A percentile compares a stretch with the other conserved stretches of the same genome.
Evolutionary conservation across 768 basidiomycete species (phyloP).

Genomic region (Suillus decipiens): DNA sequence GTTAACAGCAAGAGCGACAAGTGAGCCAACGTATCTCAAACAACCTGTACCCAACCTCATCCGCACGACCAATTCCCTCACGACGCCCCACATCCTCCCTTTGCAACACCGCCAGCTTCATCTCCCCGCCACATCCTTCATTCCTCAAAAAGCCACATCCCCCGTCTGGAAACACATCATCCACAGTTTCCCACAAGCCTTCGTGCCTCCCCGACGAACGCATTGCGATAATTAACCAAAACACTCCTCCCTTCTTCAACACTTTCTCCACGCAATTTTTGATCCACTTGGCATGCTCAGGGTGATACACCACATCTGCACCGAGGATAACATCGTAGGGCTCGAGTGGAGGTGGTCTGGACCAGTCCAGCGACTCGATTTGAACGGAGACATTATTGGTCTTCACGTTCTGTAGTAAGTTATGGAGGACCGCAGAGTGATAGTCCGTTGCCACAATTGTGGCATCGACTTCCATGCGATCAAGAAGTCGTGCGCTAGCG

Average conservation of each 20-base stretch:
- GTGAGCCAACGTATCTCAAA: conserved; percentile 73
- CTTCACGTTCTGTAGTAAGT: conserved; percentile 60
- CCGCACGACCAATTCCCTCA: conserved; percentile 61
- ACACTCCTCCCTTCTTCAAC: conserved; percentile 49
- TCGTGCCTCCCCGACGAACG: conserved; percentile 66
- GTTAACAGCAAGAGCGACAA: not conserved
- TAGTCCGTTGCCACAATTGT: conserved; percentile 73
- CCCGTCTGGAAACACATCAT: conserved; percentile 46
- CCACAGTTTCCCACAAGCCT: conserved; percentile 57
- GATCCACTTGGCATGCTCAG: conserved; percentile 70
- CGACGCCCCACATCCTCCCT: conserved; percentile 49
- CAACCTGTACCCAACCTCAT: conserved; percentile 68
- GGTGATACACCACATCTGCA: conserved; percentile 80
- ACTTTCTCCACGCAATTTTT: conserved; percentile 56
- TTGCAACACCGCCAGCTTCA: conserved; percentile 48
- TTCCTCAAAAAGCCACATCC: not conserved
- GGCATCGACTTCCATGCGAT: conserved; percentile 15
- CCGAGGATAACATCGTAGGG: conserved; percentile 74
- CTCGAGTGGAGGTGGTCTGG: conserved; percentile 42
- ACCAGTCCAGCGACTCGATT: conserved; percentile 68
- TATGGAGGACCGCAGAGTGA: conserved; percentile 72
- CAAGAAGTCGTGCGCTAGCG: conserved; percentile 52
- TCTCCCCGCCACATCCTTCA: conserved; percentile 12
- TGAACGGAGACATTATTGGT: conserved; percentile 50
- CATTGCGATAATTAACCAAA: conserved; percentile 75